Evolutionary conservation across 1,284 basidiomycete species (phyloP).

Genomic region (Malassezia globosa): DNA sequence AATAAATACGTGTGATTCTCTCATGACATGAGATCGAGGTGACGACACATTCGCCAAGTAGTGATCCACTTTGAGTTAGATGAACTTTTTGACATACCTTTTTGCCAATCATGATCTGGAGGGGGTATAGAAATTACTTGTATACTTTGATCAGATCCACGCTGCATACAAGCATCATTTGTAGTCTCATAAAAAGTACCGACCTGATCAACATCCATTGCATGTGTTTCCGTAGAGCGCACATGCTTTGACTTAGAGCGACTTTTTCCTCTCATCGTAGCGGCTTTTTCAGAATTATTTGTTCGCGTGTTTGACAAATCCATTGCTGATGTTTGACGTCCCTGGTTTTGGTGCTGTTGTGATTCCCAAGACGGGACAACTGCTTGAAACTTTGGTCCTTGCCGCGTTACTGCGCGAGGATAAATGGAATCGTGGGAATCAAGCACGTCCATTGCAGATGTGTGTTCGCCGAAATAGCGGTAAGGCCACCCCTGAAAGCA

Average conservation of each 20-base stretch:
- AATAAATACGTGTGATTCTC: slow-evolving; percentile 62
- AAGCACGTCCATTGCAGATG: slow-evolving; percentile 56
- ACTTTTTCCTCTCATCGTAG: slow-evolving; percentile 21
- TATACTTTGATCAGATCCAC: slow-evolving; percentile 64
- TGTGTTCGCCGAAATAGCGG: slow-evolving; percentile 86
- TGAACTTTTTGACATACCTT: not conserved
- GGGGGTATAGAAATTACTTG: slow-evolving; percentile 53
- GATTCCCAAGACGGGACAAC: slow-evolving; percentile 42
- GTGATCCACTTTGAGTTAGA: slow-evolving; percentile 55
- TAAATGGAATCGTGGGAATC: slow-evolving; percentile 91
- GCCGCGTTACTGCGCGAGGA: slow-evolving; percentile 73
- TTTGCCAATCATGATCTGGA: slow-evolving; percentile 20
- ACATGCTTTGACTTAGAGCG: too few species aligned
- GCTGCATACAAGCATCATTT: too few species aligned
- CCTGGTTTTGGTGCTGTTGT: not conserved
- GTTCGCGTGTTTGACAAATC: not conserved
- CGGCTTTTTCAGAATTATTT: slow-evolving; percentile 12
- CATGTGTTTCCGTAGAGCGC: too few species aligned
- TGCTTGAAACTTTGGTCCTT: slow-evolving; percentile 76
- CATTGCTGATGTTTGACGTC: too few species aligned
- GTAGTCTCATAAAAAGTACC: slow-evolving; percentile 22
- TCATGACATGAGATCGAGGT: slow-evolving; percentile 20
- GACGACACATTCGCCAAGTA: slow-evolving; percentile 55
- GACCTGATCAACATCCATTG: not conserved
- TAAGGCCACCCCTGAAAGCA: slow-evolving; percentile 85